These are phyloP conservation scores for Plasmodium vinckei DNA, from an alignment of 169 alveolate genomes.

Conservation along the genomic window DNA sequence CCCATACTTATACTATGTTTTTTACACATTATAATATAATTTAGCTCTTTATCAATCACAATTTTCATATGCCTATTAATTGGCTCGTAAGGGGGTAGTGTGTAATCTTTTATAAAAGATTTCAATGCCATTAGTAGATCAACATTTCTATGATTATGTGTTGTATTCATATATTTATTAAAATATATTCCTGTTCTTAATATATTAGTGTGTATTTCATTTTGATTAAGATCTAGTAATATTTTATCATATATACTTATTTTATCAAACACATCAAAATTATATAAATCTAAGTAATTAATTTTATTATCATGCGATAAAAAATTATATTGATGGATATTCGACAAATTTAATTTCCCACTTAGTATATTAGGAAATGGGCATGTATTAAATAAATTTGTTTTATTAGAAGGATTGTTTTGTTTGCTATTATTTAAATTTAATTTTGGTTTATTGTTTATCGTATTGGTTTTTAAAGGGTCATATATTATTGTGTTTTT, in stretches of 20 bases:
- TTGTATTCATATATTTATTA: slow-evolving; percentile 73
- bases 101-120: slow-evolving; percentile 80
- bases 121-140: slow-evolving; percentile 79
- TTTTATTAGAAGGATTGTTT: not conserved
- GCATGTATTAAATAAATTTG: slow-evolving; percentile 1
- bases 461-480: slow-evolving; percentile 4
- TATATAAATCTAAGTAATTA: slow-evolving; percentile 31
- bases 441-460: slow-evolving; percentile 22
- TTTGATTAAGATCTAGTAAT: slow-evolving; percentile 75
- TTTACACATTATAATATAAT: slow-evolving; percentile 79
- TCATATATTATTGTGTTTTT: not conserved
- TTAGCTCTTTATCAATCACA: slow-evolving; percentile 78
- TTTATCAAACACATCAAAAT: slow-evolving; percentile 55
- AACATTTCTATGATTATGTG: slow-evolving; percentile 79
- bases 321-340: slow-evolving; percentile 34
- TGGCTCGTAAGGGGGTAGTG: slow-evolving; percentile 81
- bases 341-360: slow-evolving; percentile 30
- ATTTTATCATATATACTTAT: slow-evolving; percentile 71
- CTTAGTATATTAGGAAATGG: slow-evolving; percentile 43
- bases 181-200: slow-evolving; percentile 82
- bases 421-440: slow-evolving; percentile 2
- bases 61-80: slow-evolving; percentile 79
- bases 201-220: slow-evolving; percentile 79
- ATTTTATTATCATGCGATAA: slow-evolving; percentile 27
- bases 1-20: slow-evolving; percentile 84